Evolutionary conservation across 2,329 filamentous ascomycete genomes (phyloP).

Genomic region (Hymenoscyphus linearis): DNA sequence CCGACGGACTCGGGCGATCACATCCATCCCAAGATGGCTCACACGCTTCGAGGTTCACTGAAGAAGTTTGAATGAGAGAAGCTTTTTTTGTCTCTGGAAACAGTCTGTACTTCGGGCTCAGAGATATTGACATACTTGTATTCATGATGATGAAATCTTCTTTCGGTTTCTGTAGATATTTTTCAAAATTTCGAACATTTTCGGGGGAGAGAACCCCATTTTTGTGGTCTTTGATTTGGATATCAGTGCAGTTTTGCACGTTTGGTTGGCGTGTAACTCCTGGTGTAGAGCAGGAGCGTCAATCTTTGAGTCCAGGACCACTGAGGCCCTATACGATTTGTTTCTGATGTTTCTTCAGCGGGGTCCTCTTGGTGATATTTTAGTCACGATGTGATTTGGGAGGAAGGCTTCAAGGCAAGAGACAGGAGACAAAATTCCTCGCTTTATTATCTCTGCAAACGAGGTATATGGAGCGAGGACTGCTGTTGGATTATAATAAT

Average conservation of each 20-base stretch:
- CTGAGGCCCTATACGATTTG: conserved; percentile 21
- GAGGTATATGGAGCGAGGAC: neutral
- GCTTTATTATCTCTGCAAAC: conserved; percentile 7
- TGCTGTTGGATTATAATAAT: neutral
- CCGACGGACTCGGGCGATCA: conserved; percentile 36
- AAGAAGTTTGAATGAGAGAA: conserved; percentile 38
- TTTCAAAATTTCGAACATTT: conserved; percentile 14
- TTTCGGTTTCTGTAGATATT: conserved; percentile 23
- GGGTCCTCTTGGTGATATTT: conserved; percentile 1
- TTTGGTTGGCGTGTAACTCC: conserved; percentile 25
- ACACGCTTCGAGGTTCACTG: conserved; percentile 41
- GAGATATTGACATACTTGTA: conserved; percentile 11
- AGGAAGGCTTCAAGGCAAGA: neutral
- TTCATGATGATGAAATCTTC: conserved; percentile 21
- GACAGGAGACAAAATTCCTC: conserved; percentile 7
- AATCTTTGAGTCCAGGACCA: conserved; percentile 17
- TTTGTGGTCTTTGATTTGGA: conserved; percentile 15
- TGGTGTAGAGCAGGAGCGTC: conserved; percentile 18
- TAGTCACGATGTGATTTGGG: conserved; percentile 7
- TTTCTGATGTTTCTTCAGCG: conserved; percentile 8
- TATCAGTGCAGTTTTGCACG: conserved; percentile 18
- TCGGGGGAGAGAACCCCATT: conserved; percentile 7
- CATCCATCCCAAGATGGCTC: conserved; percentile 41
- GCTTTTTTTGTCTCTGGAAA: conserved; percentile 15
- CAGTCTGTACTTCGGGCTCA: conserved; percentile 14